Conservation (phyloP, 2,329 filamentous ascomycete species). For the Ambrosiella beaveri region DNA sequence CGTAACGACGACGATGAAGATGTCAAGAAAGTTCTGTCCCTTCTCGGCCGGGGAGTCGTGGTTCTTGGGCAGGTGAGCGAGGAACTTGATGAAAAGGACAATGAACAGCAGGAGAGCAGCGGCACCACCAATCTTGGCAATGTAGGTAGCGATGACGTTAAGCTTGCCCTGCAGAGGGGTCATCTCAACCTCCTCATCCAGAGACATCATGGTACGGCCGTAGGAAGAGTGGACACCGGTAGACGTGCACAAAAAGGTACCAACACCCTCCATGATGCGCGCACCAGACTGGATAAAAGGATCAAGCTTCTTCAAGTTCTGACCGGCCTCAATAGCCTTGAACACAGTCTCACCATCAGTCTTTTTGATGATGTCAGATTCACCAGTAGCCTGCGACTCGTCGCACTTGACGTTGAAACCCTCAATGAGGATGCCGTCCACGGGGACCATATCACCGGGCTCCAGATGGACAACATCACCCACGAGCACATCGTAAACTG, state of each 20-base stretch:
- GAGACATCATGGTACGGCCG: slow-evolving; percentile 56
- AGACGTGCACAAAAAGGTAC: slow-evolving; percentile 57
- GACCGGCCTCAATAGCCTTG: slow-evolving; percentile 47
- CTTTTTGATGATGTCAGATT: slow-evolving; percentile 61
- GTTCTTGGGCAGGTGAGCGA: slow-evolving; percentile 43
- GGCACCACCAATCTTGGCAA: slow-evolving; percentile 58
- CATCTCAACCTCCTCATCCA: slow-evolving; percentile 57
- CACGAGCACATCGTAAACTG: slow-evolving; percentile 49
- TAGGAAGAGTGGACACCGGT: slow-evolving; percentile 59
- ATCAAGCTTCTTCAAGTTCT: slow-evolving; percentile 54
- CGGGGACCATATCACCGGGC: slow-evolving; percentile 56
- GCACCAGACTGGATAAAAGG: slow-evolving; percentile 74
- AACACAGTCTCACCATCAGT: slow-evolving; percentile 49
- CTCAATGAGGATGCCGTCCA: slow-evolving; percentile 55
- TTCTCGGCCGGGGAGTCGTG: slow-evolving; percentile 48
- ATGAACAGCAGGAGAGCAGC: slow-evolving; percentile 68
- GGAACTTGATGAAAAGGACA: slow-evolving; percentile 71
- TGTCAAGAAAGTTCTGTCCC: slow-evolving; percentile 59
- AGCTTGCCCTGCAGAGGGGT: slow-evolving; percentile 64
- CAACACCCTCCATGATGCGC: slow-evolving; percentile 60
- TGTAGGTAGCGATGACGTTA: slow-evolving; percentile 58
- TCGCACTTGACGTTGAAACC: slow-evolving; percentile 62
- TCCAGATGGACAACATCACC: slow-evolving; percentile 59
- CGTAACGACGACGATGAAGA: slow-evolving; percentile 62
- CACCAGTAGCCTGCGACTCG: slow-evolving; percentile 63